Base-by-base conservation (phyloP, 2,329 filamentous ascomycete genomes). In the Gaeumannomyces sp. region DNA sequence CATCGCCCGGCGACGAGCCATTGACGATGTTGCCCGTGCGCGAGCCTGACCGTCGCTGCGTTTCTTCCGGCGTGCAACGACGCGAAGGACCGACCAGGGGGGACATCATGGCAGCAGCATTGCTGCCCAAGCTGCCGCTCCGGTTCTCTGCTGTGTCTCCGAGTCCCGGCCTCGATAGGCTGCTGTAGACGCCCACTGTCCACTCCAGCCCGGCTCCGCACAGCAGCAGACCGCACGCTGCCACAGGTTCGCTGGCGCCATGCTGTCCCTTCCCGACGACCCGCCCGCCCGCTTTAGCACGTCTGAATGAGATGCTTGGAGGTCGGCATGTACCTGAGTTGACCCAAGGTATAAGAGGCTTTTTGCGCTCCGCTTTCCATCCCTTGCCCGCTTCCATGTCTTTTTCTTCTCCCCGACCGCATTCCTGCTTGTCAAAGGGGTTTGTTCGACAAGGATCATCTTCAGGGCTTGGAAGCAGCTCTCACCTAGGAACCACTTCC, bases 111-210 rank as follows among this genome's bases (percentile, higher is more conserved):
- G 16, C 45, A 53, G 22, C 67, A 66, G 72, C 73, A 75, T 78
- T 78, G 77, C 74, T 78, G 76, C 76, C 77, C 76, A 77, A 78
- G 71, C 71, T 73, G 72, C 73, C 70, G 69, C 70, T 72, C 45
- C 45, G 45, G 45, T 53, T 22, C 45, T 53, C 22, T 53, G 4
- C 22, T 53, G 22, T 53, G 22, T 11, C 45, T 22, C 45, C 45
- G 45, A 53, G 45, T 53, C 45, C 45, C 45, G 45, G 45, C 45
- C 22, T 53, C 45, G 70, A 67, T 69, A 67, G 70, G 57, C 25
- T 59, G 14, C 11, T 28, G 57, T 29, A 59, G 57, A n/a, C 53
- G 53, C 25, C 57, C 45, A 22, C 45, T 53, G 45, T 53, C 19
- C 45, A 10, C 22, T 10, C 45, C 45, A 59, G 25, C 27, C 29